A percentile compares a stretch with the other conserved stretches of the same genome.
phyloP scores from a whole-genome alignment of 2,329 filamentous ascomycete genomes.

The Huntiella decipiens region DNA sequence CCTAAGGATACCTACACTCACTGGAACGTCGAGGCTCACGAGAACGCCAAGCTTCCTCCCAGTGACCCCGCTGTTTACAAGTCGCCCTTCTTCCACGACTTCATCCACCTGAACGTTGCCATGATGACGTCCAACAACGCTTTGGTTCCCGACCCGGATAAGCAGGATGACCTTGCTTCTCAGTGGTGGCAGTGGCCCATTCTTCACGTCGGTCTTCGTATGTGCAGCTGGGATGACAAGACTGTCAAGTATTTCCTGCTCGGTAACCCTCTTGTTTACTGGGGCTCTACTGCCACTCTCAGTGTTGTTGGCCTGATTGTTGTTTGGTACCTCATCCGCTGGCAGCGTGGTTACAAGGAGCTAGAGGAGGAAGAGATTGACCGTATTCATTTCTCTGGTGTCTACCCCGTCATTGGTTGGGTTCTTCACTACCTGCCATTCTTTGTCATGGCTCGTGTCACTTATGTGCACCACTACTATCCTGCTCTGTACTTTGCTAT shows the following conservation, averaged over 20 bases:
- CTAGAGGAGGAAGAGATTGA: slow-evolving; percentile 66
- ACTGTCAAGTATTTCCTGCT: slow-evolving; percentile 97
- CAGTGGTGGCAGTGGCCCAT: slow-evolving; percentile 98
- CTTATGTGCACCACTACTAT: slow-evolving; percentile 98
- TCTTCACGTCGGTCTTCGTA: slow-evolving; percentile 82
- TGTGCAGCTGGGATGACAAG: slow-evolving; percentile 95
- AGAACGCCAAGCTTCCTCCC: slow-evolving; percentile 77
- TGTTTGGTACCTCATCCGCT: slow-evolving; percentile 73
- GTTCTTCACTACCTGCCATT: slow-evolving; percentile 93
- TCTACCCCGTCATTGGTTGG: slow-evolving; percentile 89
- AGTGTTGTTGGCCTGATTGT: slow-evolving; percentile 54
- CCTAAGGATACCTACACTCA: slow-evolving; percentile 87
- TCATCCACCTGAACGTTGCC: slow-evolving; percentile 91
- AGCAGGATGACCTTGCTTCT: slow-evolving; percentile 94
- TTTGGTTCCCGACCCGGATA: slow-evolving; percentile 89
- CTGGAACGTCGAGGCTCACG: slow-evolving; percentile 95
- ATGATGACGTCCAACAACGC: slow-evolving; percentile 99
- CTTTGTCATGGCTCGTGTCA: slow-evolving; percentile 93
- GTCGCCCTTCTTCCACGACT: slow-evolving; percentile 94
- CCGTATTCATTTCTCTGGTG: slow-evolving; percentile 79
- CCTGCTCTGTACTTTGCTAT: slow-evolving; percentile 96
- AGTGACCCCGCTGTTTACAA: slow-evolving; percentile 83
- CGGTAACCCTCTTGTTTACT: slow-evolving; percentile 91
- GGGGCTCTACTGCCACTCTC: slow-evolving; percentile 70
- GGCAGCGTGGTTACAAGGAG: slow-evolving; percentile 86